A percentile compares a stretch with the other conserved stretches of the same genome.
Conservation (phyloP, 73 alveolate genomes). For the Paramecium sexaurelia region DNA sequence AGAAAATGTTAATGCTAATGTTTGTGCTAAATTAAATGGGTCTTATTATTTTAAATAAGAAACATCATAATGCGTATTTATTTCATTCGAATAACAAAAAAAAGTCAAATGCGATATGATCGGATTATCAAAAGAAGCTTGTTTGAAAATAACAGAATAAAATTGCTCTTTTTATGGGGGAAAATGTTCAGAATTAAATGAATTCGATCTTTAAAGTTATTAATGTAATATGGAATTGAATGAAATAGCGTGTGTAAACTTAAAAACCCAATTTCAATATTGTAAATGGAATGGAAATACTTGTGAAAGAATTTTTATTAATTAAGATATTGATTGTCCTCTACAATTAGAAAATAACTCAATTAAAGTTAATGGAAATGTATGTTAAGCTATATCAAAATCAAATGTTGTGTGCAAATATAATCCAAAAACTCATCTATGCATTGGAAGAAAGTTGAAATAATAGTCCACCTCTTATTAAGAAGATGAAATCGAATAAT, state of each 20-base stretch:
- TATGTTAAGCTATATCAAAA: background rate
- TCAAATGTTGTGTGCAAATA: background rate
- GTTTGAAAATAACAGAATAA: background rate
- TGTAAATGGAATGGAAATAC: background rate
- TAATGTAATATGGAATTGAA: background rate
- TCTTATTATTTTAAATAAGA: background rate
- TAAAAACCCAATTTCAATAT: background rate
- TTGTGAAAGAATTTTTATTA: background rate
- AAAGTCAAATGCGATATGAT: background rate
- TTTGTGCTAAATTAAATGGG: background rate
- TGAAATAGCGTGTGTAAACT: background rate
- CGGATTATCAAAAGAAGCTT: background rate
- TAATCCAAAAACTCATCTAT: background rate
- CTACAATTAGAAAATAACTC: background rate
- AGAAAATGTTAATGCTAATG: background rate
- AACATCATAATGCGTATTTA: background rate
- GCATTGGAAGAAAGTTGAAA: no score
- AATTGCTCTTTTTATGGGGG: background rate
- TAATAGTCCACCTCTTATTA: no score
- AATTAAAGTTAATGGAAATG: background rate
- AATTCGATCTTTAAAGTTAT: background rate
- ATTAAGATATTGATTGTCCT: background rate
- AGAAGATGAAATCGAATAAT: no score
- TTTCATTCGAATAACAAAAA: background rate
- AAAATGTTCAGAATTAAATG: background rate